Percentiles rank a stretch among this genome's conserved stretches.
Conservation (phyloP, 345 rosid genomes). For the Salix suchowensis region DNA sequence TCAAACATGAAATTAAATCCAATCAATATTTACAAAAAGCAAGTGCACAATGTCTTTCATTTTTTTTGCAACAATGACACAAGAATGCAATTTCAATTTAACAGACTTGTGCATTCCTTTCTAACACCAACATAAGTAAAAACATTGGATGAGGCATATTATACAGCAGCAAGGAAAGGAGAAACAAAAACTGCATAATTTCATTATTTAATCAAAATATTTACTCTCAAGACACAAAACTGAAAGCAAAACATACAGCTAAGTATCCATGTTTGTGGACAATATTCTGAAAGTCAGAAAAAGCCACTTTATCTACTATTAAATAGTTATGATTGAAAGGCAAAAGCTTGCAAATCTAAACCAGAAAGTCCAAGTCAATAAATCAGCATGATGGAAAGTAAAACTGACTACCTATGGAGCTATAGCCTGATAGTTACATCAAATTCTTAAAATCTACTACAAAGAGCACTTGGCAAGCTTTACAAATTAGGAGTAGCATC, state of each 20-base stretch:
- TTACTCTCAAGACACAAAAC: not conserved
- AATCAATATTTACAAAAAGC: not conserved
- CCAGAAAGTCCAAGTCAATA: not conserved
- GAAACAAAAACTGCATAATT: not conserved
- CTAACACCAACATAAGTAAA: not conserved
- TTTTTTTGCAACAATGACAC: not conserved
- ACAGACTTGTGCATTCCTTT: not conserved
- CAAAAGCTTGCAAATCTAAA: not conserved
- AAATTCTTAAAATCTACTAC: not conserved
- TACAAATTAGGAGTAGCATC: not conserved
- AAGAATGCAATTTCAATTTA: not conserved
- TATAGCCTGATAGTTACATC: not conserved
- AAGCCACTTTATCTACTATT: not conserved
- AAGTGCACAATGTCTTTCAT: not conserved
- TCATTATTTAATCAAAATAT: conserved; percentile 1
- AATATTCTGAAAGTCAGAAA: too few relatives aligned
- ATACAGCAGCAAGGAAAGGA: not conserved
- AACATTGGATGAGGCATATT: not conserved
- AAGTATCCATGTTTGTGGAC: not conserved
- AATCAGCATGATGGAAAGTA: not conserved
- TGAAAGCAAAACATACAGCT: not conserved
- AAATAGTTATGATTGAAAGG: not conserved
- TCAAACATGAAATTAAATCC: not conserved
- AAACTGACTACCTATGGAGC: not conserved
- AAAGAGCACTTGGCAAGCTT: not conserved